Evolutionary conservation across 148 eudicot species (phyloP), one percentile per base, ranked within the genome.

Genomic region (Amaranthus hypochondriacus): DNA sequence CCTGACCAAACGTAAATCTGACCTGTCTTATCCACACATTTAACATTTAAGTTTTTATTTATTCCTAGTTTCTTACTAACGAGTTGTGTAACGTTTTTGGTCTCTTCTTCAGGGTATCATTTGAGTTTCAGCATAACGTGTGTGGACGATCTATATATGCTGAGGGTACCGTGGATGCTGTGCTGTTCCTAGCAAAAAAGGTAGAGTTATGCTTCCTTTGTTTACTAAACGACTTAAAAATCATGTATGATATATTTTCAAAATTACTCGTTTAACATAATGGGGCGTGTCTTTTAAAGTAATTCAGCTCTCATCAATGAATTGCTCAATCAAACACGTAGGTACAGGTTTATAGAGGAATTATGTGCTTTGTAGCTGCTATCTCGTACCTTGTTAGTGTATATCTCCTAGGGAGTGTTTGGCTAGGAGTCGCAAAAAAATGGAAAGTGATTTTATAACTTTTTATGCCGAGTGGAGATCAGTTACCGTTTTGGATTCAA

Each of bases 131-230:
- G 81, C 97, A 93, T 75, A 89, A 91, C 71, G 98, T 94, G 55
- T 94, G 98, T 80, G 98, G 98, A 78, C 82, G 98, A 86, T 94
- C 98, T 51, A 89, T 94, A 76, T 94, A 94, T 69, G 98, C 98
- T 10, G 97, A 94, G 85, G 98, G 98, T 54, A 88, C 90, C 13
- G 88, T 94, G 63, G 98, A 94, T 87, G 98, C 98, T 46, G 83
- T 84, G 14, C 84, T 94, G 71, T 94, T 88, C 80, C 85, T 94
- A 42, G 91, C 95, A n/a, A 89, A 88, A 78, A 91, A 91, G 97
- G 97, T 94, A 67, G 9, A 8, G 21, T 51, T 77, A 68, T 75
- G 9, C 3, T 48, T 13, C 75, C 75, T 72, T 18, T 55, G 12
- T 47, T 50, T 48, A 9, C 21, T 53, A 64, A 15, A n/a, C 44